Evolutionary conservation across 805 yeast genomes (phyloP), one percentile per base, ranked within the genome.

Genomic region (Huiozyma naganishii): DNA sequence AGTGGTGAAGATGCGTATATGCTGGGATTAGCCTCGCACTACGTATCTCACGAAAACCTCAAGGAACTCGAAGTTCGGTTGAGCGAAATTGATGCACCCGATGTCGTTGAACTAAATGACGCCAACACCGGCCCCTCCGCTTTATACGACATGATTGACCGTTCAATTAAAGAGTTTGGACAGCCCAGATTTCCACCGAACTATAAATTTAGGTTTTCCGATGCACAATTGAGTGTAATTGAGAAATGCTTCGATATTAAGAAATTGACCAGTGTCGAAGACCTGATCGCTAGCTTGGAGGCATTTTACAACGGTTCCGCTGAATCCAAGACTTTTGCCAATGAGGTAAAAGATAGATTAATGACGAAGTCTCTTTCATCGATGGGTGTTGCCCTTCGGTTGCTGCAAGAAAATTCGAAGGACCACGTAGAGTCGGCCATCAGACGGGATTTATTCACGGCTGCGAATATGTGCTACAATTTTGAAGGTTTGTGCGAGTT

Each of bases 1-100:
- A 62, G 67, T 44, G 97, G 97, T 11, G 68, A 72, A 50, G 97
- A 90, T 58, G 80, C 83, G n/a, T 80, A 86, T 56, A 62, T 80
- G 50, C 72, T 82, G 7, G 97, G 97, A 30, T 73, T 83, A 50
- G 95, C 95, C 36, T 87, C 97, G 10, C 98, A 92, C 61, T 92
- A 79, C 58, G 81, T 90, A 29, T 80, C 86, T 12, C 70, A 81
- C 32, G 75, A 71, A 47, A 75, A 81, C 50, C 59, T 88, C 41
- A 72, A 71, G 1, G 79, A 75, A 27, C 71, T 90, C 52, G 72
- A 75, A 48, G 70, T 70, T 41, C 76, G 95, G 50, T 71, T 90
- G 47, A 71, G 83, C 7, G 79, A 74, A 53, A 67, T 86, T 48
- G 76, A 74, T 58, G 42, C 48, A 10, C 48, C 51, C 29, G 41